phyloP scores from a whole-genome alignment of 148 eudicot species.

The Rhododendron williamsianum region DNA sequence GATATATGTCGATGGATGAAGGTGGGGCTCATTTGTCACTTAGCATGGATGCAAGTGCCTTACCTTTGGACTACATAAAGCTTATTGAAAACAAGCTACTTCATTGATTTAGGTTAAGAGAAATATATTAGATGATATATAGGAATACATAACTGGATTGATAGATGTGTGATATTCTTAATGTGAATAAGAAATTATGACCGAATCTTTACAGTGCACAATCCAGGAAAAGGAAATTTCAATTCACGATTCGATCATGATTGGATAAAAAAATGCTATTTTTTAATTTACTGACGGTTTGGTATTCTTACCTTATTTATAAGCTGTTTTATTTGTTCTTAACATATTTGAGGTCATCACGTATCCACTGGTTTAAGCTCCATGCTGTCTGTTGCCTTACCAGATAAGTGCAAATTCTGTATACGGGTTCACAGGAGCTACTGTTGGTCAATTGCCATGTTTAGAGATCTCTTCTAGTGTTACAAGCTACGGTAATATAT shows the following conservation, averaged over 20 bases:
- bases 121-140: neutral
- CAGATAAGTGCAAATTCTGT: constrained; percentile 99
- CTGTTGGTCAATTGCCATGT: constrained; percentile 92
- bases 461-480: constrained; percentile 98
- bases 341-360: neutral
- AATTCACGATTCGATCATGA: neutral
- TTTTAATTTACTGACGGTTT: neutral
- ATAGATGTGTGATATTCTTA: neutral
- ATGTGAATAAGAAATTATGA: neutral
- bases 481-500: constrained; percentile 87
- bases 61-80: neutral
- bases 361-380: constrained; percentile 3
- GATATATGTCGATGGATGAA: neutral
- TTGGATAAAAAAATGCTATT: neutral
- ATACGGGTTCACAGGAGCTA: constrained; percentile 99
- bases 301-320: neutral
- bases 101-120: neutral
- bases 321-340: neutral
- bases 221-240: neutral
- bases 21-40: neutral
- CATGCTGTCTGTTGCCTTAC: constrained; percentile 20
- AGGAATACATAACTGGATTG: neutral
- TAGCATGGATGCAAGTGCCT: neutral
- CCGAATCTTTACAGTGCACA: neutral
- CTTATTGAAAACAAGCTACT: neutral